phyloP scores from a whole-genome alignment of 306 rosid genomes.

The Alnus glutinosa region DNA sequence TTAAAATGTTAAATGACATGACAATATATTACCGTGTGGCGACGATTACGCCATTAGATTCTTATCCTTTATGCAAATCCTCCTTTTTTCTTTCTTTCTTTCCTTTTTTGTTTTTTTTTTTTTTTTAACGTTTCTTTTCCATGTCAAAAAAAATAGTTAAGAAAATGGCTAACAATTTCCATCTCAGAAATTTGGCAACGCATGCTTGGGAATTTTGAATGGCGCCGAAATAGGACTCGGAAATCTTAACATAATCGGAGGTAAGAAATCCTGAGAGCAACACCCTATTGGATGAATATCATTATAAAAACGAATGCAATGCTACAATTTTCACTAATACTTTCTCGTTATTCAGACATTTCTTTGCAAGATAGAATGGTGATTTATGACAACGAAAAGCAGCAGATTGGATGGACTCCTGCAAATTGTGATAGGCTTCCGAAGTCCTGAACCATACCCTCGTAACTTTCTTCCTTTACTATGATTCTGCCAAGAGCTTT shows the following conservation, averaged over 20 bases:
- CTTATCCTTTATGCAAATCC: no score
- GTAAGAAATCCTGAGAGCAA: slow-evolving; percentile 30
- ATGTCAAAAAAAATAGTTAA: not conserved
- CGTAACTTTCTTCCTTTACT: slow-evolving; percentile 15
- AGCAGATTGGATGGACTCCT: slow-evolving; percentile 65
- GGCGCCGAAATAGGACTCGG: slow-evolving; percentile 49
- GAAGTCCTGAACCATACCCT: slow-evolving; percentile 41
- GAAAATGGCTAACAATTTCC: slow-evolving; percentile 23
- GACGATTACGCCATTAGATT: no score
- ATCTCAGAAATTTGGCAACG: slow-evolving; percentile 57
- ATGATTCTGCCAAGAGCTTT: slow-evolving; percentile 19
- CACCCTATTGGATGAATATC: not conserved
- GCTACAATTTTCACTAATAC: not conserved
- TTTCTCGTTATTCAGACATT: slow-evolving; percentile 45
- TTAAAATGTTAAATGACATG: no score
- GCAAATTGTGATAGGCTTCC: slow-evolving; percentile 55
- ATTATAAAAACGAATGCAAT: not conserved
- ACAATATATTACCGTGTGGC: no score
- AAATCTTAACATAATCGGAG: slow-evolving; percentile 65
- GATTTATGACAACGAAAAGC: slow-evolving; percentile 74
- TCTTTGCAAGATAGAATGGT: slow-evolving; percentile 62
- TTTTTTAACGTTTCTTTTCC: not conserved
- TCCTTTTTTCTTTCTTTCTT: no score
- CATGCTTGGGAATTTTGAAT: slow-evolving; percentile 75
- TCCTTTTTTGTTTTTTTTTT: no score